These are phyloP conservation scores for Nosema bombycis DNA, from an alignment of 371 early-diverging fungal species.

Conservation along the genomic window DNA sequence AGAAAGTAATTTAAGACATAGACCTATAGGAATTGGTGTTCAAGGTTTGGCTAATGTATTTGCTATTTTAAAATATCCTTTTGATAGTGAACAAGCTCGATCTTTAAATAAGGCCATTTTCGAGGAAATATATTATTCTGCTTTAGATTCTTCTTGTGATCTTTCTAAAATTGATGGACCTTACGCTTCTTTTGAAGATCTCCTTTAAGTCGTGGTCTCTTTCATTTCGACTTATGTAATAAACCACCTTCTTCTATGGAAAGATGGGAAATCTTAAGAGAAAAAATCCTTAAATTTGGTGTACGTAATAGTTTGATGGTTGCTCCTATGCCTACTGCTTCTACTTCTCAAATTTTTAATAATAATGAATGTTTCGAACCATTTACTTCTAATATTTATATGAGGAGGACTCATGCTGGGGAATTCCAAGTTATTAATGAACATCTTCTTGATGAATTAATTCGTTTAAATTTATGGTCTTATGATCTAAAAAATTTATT, in stretches of 20 bases:
- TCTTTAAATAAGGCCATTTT: slow-evolving; percentile 82
- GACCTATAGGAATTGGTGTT: slow-evolving; percentile 94
- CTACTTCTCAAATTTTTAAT: slow-evolving; percentile 93
- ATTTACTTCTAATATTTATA: slow-evolving; percentile 92
- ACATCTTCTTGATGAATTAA: slow-evolving; percentile 83
- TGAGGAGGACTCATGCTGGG: slow-evolving; percentile 90
- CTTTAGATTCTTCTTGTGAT: slow-evolving; percentile 86
- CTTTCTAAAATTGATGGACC: slow-evolving; percentile 75
- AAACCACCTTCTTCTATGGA: slow-evolving; percentile 71
- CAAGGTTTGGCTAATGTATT: slow-evolving; percentile 97
- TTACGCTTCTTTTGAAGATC: slow-evolving; percentile 82
- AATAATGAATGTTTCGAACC: slow-evolving; percentile 98
- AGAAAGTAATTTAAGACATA: slow-evolving; percentile 80
- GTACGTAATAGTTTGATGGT: slow-evolving; percentile 92
- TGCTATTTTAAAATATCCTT: slow-evolving; percentile 82
- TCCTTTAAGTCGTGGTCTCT: slow-evolving; percentile 79
- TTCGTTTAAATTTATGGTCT: slow-evolving; percentile 83
- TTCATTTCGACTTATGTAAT: slow-evolving; percentile 90
- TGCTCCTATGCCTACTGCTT: slow-evolving; percentile 98
- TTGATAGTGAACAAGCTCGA: slow-evolving; percentile 82
- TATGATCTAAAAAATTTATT: slow-evolving; percentile 88
- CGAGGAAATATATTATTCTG: slow-evolving; percentile 92
- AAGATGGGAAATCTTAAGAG: slow-evolving; percentile 82
- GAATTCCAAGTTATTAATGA: slow-evolving; percentile 98
- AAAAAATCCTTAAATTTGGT: slow-evolving; percentile 76